Conservation (phyloP, 495 filamentous ascomycete genomes). For the Podospora bellae-mahoneyi region DNA sequence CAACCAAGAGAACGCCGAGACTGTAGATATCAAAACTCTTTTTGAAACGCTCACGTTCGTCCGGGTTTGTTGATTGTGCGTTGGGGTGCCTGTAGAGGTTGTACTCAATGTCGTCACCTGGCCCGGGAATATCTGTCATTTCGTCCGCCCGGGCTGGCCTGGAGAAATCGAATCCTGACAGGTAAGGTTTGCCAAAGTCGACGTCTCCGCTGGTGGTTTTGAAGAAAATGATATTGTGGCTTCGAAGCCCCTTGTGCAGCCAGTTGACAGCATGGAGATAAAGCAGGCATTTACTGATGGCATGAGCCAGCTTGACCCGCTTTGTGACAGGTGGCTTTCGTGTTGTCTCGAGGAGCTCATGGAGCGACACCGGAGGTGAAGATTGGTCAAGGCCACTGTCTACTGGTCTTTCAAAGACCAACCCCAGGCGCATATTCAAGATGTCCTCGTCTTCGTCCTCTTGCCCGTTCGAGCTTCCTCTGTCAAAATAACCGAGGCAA, state of each 20-base stretch:
- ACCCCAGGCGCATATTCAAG: slow-evolving; percentile 34
- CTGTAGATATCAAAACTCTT: slow-evolving; percentile 56
- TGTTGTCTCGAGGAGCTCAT: slow-evolving; percentile 28
- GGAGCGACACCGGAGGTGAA: slow-evolving; percentile 37
- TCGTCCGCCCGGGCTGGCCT: slow-evolving; percentile 50
- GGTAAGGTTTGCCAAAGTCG: slow-evolving; percentile 39
- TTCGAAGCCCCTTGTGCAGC: slow-evolving; percentile 59
- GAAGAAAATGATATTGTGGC: slow-evolving; percentile 57
- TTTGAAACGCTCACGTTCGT: slow-evolving; percentile 38
- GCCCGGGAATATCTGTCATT: slow-evolving; percentile 48
- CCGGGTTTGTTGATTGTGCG: slow-evolving; percentile 40
- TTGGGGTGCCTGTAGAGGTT: slow-evolving; percentile 51
- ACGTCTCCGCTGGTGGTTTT: slow-evolving; percentile 23
- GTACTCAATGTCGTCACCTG: slow-evolving; percentile 38
- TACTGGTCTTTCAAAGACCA: slow-evolving; percentile 38
- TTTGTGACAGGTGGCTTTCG: slow-evolving; percentile 36
- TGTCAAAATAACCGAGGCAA: slow-evolving; percentile 46
- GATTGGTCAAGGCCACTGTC: slow-evolving; percentile 28
- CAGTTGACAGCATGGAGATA: slow-evolving; percentile 57
- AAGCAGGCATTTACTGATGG: slow-evolving; percentile 38
- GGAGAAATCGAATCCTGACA: slow-evolving; percentile 55
- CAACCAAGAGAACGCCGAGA: slow-evolving; percentile 51
- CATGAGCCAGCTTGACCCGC: slow-evolving; percentile 37
- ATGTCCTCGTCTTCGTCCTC: slow-evolving; percentile 33
- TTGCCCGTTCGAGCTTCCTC: slow-evolving; percentile 22